Evolutionary conservation across 2,329 filamentous ascomycete species (phyloP), one percentile per base, ranked within the genome.

Genomic region (Mycosphaerella sp.): DNA sequence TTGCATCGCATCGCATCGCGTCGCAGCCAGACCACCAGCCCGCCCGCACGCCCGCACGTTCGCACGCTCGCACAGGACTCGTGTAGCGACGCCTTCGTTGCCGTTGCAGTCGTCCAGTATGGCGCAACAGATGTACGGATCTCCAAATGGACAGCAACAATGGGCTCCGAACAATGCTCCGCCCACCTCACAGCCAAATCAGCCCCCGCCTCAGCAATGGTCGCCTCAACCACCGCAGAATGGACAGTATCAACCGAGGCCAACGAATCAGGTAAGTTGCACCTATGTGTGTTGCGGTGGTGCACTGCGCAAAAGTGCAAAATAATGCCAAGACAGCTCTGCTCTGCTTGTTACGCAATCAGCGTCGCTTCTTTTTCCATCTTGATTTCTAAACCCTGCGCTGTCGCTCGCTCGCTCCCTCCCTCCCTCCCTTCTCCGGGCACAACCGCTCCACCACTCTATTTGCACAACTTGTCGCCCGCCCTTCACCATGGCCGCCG

Each of bases 191-290:
- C 59, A 58, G 27, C 49, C 57, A 25, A 53, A 49, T 39, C 45
- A 56, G 21, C 21, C 21, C 6, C 58, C 52, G 21, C 59, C 53
- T 28, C 54, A 54, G 28, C 49, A 53, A 37, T 64, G 60, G 62
- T 62, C 63, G 35, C 65, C 64, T 34, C 64, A 63, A 49, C 65
- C 51, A 40, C 47, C 63, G 28, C 61, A 61, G 21, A 68, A 67
- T 50, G 64, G 62, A 45, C 63, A 65, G 54, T 66, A 66, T 50
- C 53, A 61, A 46, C 64, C 62, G 25, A 57, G 64, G 40, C 62
- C 57, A 39, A 25, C 50, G 32, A 53, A 50, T 49, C 64, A 66
- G 54, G 65, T 67, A 60, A 62, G 63, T 64, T 51, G 52, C 56
- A 50, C 43, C 41, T 49, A 17, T 18, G 30, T 16, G 27, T 21